phyloP scores from a whole-genome alignment of 2,329 filamentous ascomycete species.

The Elsinoe australis region DNA sequence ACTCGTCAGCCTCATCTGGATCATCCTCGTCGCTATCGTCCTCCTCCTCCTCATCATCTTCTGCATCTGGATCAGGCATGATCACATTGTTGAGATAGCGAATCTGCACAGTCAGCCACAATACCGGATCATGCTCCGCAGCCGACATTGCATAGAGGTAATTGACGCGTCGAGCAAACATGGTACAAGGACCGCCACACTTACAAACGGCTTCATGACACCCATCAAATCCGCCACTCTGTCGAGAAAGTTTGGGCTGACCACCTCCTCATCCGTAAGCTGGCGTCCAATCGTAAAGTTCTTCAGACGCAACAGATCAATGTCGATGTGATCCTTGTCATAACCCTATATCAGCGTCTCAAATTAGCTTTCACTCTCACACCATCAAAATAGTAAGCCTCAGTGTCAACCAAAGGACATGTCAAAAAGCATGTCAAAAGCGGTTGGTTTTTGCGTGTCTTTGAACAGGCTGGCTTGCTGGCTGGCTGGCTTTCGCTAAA shows the following conservation, averaged over 20 bases:
- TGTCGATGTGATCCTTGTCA: conserved; percentile 64
- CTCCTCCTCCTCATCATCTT: conserved; percentile 24
- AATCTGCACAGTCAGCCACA: conserved; percentile 32
- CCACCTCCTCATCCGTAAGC: conserved; percentile 58
- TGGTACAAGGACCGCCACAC: conserved; percentile 32
- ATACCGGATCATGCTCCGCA: neutral
- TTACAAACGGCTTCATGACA: conserved; percentile 71
- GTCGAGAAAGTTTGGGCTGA: conserved; percentile 54
- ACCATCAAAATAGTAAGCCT: neutral
- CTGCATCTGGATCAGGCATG: conserved; percentile 40
- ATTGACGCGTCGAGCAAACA: neutral
- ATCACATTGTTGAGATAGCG: conserved; percentile 45
- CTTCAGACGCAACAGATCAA: conserved; percentile 69
- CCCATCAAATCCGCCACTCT: conserved; percentile 57
- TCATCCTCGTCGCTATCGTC: conserved; percentile 23
- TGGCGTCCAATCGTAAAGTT: conserved; percentile 68
- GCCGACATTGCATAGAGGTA: no score
- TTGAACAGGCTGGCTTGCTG: neutral
- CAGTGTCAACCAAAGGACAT: neutral
- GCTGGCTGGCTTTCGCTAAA: conserved; percentile 8
- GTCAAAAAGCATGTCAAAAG: no score
- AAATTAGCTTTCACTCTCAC: neutral
- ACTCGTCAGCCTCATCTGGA: neutral
- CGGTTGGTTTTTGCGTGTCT: no score
- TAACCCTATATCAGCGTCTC: conserved; percentile 53